Percentiles rank a stretch among this genome's conserved stretches.
Conservation (phyloP, 164 flowering plant species). For the Sextonia rubra region DNA sequence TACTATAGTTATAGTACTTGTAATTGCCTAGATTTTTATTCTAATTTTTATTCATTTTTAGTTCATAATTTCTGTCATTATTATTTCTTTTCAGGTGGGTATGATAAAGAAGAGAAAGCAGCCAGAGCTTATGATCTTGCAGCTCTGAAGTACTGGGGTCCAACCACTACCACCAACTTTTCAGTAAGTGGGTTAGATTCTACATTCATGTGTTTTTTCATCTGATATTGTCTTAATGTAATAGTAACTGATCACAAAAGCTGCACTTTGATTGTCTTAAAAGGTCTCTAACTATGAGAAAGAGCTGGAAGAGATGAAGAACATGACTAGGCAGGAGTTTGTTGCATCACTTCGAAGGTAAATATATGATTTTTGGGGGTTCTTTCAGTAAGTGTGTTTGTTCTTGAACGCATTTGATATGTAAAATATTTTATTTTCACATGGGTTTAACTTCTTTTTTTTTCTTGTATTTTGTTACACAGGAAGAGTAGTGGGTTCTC, state of each 20-base stretch:
- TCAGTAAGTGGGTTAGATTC: slow-evolving; percentile 36
- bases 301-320: slow-evolving; percentile 82
- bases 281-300: slow-evolving; percentile 75
- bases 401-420: neutral
- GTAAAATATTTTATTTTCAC: neutral
- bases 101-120: slow-evolving; percentile 91
- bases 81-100: slow-evolving; percentile 49
- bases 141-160: slow-evolving; percentile 94
- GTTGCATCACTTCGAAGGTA: slow-evolving; percentile 91
- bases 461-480: slow-evolving; percentile 2
- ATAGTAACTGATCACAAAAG: slow-evolving; percentile 24
- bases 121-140: slow-evolving; percentile 92
- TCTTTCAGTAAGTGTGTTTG: neutral
- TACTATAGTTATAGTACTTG: neutral
- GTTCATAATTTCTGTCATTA: neutral
- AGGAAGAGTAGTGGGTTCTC: slow-evolving; percentile 88
- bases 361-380: neutral
- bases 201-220: neutral
- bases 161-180: slow-evolving; percentile 75
- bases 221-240: neutral
- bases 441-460: neutral
- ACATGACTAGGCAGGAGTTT: slow-evolving; percentile 90
- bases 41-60: neutral
- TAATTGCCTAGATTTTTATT: neutral
- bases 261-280: neutral